Percentiles rank a stretch among this genome's conserved stretches.
Conservation (phyloP, 495 filamentous ascomycete species). For the Penicillium maclennaniae region DNA sequence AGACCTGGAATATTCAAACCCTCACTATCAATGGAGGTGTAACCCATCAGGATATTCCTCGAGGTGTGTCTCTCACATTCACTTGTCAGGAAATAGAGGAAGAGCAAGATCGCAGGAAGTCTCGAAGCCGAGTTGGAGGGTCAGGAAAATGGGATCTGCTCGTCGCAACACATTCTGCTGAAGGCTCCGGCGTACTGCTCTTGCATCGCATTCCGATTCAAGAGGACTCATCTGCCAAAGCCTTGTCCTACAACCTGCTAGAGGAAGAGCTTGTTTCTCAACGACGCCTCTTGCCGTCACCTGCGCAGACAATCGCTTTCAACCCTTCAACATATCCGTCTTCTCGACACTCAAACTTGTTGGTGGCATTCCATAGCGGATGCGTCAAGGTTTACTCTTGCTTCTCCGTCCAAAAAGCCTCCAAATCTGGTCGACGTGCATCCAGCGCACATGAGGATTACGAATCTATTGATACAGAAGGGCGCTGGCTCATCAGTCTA, state of each 20-base stretch:
- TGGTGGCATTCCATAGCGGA: constrained; percentile 64
- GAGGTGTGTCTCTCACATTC: constrained; percentile 64
- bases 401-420: constrained; percentile 28
- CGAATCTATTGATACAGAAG: constrained; percentile 34
- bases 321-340: constrained; percentile 62
- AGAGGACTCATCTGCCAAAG: constrained; percentile 20
- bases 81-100: constrained; percentile 42
- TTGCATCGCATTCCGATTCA: constrained; percentile 50
- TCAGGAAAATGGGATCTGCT: constrained; percentile 50
- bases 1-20: constrained; percentile 58
- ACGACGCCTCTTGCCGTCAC: constrained; percentile 59
- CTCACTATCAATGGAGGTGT: constrained; percentile 46
- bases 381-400: constrained; percentile 65
- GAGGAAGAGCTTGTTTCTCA: constrained; percentile 53
- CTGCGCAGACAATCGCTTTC: constrained; percentile 66
- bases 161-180: constrained; percentile 60
- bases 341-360: constrained; percentile 54
- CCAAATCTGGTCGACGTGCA: constrained; percentile 24
- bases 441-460: constrained; percentile 28
- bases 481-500: constrained; percentile 64
- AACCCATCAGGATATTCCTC: constrained; percentile 58
- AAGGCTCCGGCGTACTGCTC: constrained; percentile 61
- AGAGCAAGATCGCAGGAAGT: constrained; percentile 25
- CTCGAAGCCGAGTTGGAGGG: constrained; percentile 22
- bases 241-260: constrained; percentile 28